Evolutionary conservation across 805 yeast genomes (phyloP).

Genomic region (Martiniozyma abietophila): DNA sequence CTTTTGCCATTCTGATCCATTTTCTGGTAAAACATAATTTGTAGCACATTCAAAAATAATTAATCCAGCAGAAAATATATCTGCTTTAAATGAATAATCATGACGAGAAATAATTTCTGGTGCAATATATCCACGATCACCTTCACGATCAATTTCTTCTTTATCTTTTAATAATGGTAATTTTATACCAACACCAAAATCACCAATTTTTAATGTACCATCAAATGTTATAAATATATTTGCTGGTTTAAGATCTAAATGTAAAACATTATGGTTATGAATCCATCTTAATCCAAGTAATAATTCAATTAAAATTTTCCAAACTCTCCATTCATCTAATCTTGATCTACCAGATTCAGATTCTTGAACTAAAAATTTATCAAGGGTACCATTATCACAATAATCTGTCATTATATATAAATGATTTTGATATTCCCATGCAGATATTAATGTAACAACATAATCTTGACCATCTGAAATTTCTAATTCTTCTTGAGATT

Average conservation of each 20-base stretch:
- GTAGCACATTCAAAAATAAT: conserved; percentile 95
- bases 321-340: conserved; percentile 92
- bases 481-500: too few species aligned
- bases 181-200: conserved; percentile 88
- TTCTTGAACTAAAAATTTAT: conserved; percentile 69
- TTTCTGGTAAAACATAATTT: conserved; percentile 87
- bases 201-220: conserved; percentile 89
- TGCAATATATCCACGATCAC: conserved; percentile 95
- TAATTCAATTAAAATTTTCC: conserved; percentile 89
- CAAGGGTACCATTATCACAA: conserved; percentile 87
- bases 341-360: conserved; percentile 60
- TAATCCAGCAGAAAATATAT: conserved; percentile 87
- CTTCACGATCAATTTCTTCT: conserved; percentile 79
- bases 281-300: conserved; percentile 71
- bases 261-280: conserved; percentile 69
- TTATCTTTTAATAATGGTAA: conserved; percentile 46
- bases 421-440: conserved; percentile 72
- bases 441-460: conserved; percentile 68
- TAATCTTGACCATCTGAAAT: conserved; percentile 50
- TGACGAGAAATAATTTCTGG: conserved; percentile 86
- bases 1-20: conserved; percentile 95
- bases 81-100: conserved; percentile 85
- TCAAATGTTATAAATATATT: conserved; percentile 91
- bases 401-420: conserved; percentile 89
- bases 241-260: conserved; percentile 91